Evolutionary conservation across 768 basidiomycete genomes (phyloP).

Genomic region (Russula compacta): DNA sequence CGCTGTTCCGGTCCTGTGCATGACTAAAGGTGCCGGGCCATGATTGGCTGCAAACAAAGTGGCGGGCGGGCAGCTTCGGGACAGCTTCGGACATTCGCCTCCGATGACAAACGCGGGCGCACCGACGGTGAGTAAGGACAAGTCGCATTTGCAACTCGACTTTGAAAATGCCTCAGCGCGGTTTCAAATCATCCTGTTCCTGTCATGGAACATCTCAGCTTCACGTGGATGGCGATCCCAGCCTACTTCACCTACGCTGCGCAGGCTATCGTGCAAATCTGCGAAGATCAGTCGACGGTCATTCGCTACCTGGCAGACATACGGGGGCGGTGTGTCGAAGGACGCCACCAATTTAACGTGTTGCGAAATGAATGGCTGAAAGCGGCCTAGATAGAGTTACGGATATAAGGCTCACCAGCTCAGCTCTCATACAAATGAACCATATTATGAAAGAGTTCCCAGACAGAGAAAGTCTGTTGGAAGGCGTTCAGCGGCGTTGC

Average conservation of each 20-base stretch:
- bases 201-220: not conserved
- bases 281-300: not conserved
- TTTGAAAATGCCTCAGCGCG: not conserved
- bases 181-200: not conserved
- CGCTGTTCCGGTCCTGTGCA: not conserved
- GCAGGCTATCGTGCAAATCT: not conserved
- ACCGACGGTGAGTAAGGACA: no score
- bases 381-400: not conserved
- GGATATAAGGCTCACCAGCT: not conserved
- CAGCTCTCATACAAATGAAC: not conserved
- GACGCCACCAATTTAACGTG: not conserved
- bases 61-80: not conserved
- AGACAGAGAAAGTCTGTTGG: not conserved
- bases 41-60: not conserved
- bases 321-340: no score
- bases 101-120: no score
- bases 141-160: no score
- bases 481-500: not conserved
- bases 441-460: not conserved
- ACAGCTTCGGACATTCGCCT: no score
- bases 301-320: not conserved
- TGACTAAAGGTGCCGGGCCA: not conserved
- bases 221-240: not conserved
- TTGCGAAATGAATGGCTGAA: not conserved
- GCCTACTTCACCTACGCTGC: not conserved